These are phyloP conservation scores for Leptographium lundbergii DNA, from an alignment of 2,329 filamentous ascomycete genomes.

Conservation along the genomic window DNA sequence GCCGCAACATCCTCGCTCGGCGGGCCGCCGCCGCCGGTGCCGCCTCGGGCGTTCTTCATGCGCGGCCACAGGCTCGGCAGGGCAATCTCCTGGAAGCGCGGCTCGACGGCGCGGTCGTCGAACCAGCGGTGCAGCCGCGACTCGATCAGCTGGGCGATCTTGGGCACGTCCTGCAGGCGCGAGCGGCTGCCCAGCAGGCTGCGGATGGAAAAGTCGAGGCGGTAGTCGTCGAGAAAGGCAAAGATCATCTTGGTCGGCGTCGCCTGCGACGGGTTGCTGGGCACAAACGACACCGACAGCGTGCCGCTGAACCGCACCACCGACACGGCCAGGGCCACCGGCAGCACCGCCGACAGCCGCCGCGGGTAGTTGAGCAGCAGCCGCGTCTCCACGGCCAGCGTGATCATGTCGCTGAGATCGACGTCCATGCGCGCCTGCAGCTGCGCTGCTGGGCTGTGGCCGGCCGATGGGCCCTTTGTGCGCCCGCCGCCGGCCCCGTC, in stretches of 20 bases:
- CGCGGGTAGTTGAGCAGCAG: conserved; percentile 91
- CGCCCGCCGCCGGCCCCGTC: conserved; percentile 11
- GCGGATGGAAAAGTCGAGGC: conserved; percentile 69
- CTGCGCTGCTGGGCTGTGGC: conserved; percentile 34
- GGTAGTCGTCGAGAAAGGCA: conserved; percentile 82
- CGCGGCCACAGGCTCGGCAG: conserved; percentile 73
- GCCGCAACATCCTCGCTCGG: conserved; percentile 5
- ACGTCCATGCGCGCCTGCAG: conserved; percentile 95
- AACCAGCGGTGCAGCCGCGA: conserved; percentile 74
- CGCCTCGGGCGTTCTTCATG: conserved; percentile 70
- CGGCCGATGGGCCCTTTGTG: neutral
- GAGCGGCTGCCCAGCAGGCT: conserved; percentile 71
- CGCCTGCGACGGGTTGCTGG: conserved; percentile 53
- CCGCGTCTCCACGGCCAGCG: conserved; percentile 86
- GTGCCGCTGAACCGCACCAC: conserved; percentile 93
- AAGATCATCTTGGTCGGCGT: conserved; percentile 86
- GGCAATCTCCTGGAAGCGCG: conserved; percentile 75
- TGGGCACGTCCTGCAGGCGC: conserved; percentile 72
- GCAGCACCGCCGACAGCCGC: conserved; percentile 74
- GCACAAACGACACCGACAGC: conserved; percentile 84
- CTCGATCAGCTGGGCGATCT: conserved; percentile 77
- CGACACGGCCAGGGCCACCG: conserved; percentile 81
- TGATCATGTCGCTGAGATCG: conserved; percentile 91
- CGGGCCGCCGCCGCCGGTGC: conserved; percentile 16
- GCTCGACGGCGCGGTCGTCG: conserved; percentile 75